Percentiles rank a stretch among this genome's conserved stretches.
These are phyloP conservation scores for Colletotrichum gloeosporioides DNA, from an alignment of 2,329 filamentous ascomycete genomes.

Conservation along the genomic window DNA sequence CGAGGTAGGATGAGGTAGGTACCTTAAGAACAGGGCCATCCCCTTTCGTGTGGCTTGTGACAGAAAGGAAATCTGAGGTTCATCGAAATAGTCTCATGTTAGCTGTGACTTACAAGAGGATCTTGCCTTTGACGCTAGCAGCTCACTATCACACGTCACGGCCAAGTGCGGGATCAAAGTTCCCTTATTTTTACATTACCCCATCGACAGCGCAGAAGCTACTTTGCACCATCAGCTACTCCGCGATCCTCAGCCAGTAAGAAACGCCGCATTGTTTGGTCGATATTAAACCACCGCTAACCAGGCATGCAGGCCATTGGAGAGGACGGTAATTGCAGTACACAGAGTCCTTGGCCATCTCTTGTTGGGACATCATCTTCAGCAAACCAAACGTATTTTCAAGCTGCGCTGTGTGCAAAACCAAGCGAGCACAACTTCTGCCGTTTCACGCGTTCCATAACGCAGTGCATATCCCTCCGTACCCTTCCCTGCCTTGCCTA, in stretches of 20 bases:
- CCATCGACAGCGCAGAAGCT: background rate
- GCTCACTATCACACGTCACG: background rate
- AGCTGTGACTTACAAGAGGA: background rate
- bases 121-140: background rate
- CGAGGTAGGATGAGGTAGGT: background rate
- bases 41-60: background rate
- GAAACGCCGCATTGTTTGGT: background rate
- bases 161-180: background rate
- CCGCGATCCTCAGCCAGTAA: background rate
- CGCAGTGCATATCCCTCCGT: background rate
- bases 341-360: background rate
- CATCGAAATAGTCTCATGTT: background rate
- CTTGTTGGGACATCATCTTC: background rate
- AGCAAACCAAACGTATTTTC: background rate
- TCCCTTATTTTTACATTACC: background rate
- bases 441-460: constrained; percentile 11
- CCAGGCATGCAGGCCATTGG: background rate
- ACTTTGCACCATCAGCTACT: background rate
- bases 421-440: background rate
- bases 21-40: background rate
- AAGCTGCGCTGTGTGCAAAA: background rate
- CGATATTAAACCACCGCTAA: background rate
- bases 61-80: background rate
- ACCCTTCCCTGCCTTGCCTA: background rate
- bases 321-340: background rate